A percentile compares a stretch with the other conserved stretches of the same genome.
phyloP scores from a whole-genome alignment of 208 protist genomes.

The Angomonas ambiguus region DNA sequence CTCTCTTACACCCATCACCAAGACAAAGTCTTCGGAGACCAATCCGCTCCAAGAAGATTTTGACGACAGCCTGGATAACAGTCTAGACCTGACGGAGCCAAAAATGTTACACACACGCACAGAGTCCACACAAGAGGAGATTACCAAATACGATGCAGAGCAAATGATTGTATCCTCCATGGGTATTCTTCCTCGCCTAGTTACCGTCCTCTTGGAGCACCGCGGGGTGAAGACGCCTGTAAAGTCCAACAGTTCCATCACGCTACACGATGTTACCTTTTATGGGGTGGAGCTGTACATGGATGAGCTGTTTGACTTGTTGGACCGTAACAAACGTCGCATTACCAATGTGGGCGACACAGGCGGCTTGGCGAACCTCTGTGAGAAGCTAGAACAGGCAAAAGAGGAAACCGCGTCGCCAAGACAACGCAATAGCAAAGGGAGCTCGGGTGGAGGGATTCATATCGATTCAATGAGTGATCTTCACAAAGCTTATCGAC shows the following conservation, averaged over 20 bases:
- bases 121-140: constrained; percentile 9
- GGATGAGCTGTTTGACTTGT: constrained; percentile 75
- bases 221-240: constrained; percentile 44
- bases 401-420: constrained; percentile 17
- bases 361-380: constrained; percentile 63
- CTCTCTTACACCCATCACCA: neutral
- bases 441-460: constrained; percentile 35
- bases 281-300: constrained; percentile 87
- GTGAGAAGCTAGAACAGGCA: constrained; percentile 53
- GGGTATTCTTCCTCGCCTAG: constrained; percentile 78
- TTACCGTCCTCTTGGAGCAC: constrained; percentile 72
- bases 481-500: constrained; percentile 52
- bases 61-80: neutral
- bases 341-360: constrained; percentile 59
- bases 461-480: constrained; percentile 55
- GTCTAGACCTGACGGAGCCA: neutral
- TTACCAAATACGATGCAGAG: neutral
- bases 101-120: neutral
- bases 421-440: constrained; percentile 13
- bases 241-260: constrained; percentile 24
- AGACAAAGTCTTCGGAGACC: neutral
- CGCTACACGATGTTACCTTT: constrained; percentile 62
- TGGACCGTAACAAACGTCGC: constrained; percentile 69
- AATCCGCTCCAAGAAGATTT: constrained; percentile 4
- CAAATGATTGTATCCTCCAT: constrained; percentile 22